phyloP scores from a whole-genome alignment of 768 basidiomycete species.

The Hypholoma fasciculare region DNA sequence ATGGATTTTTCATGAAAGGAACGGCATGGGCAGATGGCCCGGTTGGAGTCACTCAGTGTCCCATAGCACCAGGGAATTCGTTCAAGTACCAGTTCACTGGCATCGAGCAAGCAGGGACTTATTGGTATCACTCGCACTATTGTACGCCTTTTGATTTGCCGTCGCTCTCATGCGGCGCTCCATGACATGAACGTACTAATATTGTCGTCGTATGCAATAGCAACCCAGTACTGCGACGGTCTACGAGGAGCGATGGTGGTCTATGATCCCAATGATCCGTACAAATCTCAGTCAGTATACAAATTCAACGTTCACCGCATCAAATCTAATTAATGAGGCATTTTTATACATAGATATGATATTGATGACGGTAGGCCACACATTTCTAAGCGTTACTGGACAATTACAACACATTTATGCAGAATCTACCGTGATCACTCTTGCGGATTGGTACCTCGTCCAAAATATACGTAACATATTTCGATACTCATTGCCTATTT shows the following conservation, averaged over 20 bases:
- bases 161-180: no score
- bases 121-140: conserved; percentile 45
- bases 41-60: conserved; percentile 39
- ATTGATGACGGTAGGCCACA: conserved; percentile 37
- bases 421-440: conserved; percentile 26
- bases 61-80: conserved; percentile 34
- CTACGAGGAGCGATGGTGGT: conserved; percentile 37
- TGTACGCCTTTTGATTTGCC: conserved; percentile 7
- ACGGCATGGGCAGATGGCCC: conserved; percentile 40
- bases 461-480: not conserved
- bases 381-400: no score
- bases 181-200: no score
- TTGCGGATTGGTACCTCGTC: conserved; percentile 29
- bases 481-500: conserved; percentile 20
- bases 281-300: conserved; percentile 11
- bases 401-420: not conserved
- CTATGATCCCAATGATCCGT: conserved; percentile 24
- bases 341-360: conserved; percentile 19
- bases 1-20: conserved; percentile 36
- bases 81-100: conserved; percentile 26
- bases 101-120: conserved; percentile 39
- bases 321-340: not conserved
- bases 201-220: conserved; percentile 5
- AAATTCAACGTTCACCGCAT: not conserved
- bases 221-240: conserved; percentile 58